Percentiles rank a stretch among this genome's conserved stretches.
These are phyloP conservation scores for Roridomyces roridus DNA, from an alignment of 768 basidiomycete species.

Conservation along the genomic window DNA sequence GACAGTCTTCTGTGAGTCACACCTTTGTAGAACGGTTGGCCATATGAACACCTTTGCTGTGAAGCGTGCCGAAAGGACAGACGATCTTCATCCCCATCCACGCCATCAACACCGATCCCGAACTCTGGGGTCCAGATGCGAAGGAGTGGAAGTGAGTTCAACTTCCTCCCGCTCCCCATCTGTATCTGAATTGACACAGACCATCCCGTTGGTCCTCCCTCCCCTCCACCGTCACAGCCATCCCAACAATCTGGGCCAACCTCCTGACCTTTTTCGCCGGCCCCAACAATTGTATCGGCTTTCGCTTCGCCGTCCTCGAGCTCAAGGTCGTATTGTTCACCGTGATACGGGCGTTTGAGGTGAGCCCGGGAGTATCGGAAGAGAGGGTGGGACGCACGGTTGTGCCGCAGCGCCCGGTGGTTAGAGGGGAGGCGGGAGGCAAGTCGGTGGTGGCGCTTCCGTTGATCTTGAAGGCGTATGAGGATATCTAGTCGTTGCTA, in stretches of 20 bases:
- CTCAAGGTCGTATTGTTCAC: constrained; percentile 3
- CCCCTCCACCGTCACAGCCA: constrained; percentile 47
- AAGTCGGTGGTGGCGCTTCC: no score
- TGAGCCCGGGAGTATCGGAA: constrained; percentile 31
- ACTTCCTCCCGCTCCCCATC: no score
- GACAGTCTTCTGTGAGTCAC: constrained; percentile 38
- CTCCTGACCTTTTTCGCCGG: constrained; percentile 68
- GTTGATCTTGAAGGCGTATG: not conserved
- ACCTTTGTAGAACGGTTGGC: not conserved
- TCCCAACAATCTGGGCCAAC: constrained; percentile 70
- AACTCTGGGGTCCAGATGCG: constrained; percentile 70
- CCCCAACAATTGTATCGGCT: constrained; percentile 10
- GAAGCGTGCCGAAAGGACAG: constrained; percentile 51
- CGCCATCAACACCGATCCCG: constrained; percentile 54
- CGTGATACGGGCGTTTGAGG: constrained; percentile 50
- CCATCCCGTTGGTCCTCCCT: constrained; percentile 67
- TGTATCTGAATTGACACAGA: constrained; percentile 35
- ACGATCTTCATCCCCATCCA: constrained; percentile 54
- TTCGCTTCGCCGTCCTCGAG: constrained; percentile 8
- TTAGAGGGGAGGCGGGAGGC: not conserved
- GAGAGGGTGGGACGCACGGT: not conserved
- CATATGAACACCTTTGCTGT: not conserved
- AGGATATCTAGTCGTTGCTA: no score
- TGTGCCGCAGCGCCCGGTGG: not conserved
- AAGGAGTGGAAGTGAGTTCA: constrained; percentile 46